phyloP scores from a whole-genome alignment of 1,139 yeast species.

The Debaryomyces udenii region DNA sequence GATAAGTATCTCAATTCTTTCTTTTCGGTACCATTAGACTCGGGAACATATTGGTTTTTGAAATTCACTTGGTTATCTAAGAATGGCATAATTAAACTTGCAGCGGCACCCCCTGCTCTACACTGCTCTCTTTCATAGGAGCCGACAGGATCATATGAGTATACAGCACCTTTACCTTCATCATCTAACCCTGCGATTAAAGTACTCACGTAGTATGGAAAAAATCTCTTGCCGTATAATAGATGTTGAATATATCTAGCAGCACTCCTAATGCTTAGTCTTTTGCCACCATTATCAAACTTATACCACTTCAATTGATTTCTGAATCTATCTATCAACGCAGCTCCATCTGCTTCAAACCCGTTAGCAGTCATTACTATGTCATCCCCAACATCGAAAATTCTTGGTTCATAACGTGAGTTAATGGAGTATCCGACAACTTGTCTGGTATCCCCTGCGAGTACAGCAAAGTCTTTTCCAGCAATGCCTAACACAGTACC shows the following conservation, averaged over 20 bases:
- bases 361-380: slow-evolving; percentile 92
- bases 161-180: slow-evolving; percentile 92
- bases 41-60: slow-evolving; percentile 88
- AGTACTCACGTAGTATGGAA: slow-evolving; percentile 96
- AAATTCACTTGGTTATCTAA: slow-evolving; percentile 95
- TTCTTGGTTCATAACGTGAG: slow-evolving; percentile 89
- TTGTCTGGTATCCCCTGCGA: slow-evolving; percentile 98
- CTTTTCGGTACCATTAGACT: slow-evolving; percentile 65
- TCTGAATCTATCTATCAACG: slow-evolving; percentile 74
- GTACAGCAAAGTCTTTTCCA: slow-evolving; percentile 93
- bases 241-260: slow-evolving; percentile 92
- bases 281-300: slow-evolving; percentile 77
- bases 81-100: slow-evolving; percentile 94
- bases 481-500: slow-evolving; percentile 98
- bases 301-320: slow-evolving; percentile 92
- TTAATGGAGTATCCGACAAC: slow-evolving; percentile 93
- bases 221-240: slow-evolving; percentile 89
- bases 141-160: slow-evolving; percentile 97
- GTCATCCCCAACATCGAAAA: slow-evolving; percentile 87
- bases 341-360: slow-evolving; percentile 92
- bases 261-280: slow-evolving; percentile 67
- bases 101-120: slow-evolving; percentile 98
- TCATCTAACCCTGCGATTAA: slow-evolving; percentile 94
- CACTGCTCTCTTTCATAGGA: slow-evolving; percentile 97
- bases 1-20: slow-evolving; percentile 63